phyloP scores from a whole-genome alignment of 805 yeast genomes.

The Cyberlindnera euphorbiiphila region DNA sequence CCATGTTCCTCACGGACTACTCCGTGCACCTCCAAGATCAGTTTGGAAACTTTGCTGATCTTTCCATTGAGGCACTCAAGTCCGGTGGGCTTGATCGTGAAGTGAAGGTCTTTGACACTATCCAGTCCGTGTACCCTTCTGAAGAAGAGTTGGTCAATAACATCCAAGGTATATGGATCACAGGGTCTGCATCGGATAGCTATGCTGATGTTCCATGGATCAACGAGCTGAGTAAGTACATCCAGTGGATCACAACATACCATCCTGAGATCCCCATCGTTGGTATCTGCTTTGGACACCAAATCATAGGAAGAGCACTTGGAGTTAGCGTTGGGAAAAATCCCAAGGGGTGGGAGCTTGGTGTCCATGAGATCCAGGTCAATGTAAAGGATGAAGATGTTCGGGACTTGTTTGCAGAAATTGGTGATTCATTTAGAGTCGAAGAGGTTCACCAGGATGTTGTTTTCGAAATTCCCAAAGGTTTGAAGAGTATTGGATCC shows the following conservation, averaged over 20 bases:
- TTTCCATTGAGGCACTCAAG: conserved; percentile 34
- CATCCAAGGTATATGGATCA: conserved; percentile 43
- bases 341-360: conserved; percentile 70
- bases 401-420: conserved; percentile 21
- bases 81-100: conserved; percentile 20
- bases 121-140: conserved; percentile 22
- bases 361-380: conserved; percentile 47
- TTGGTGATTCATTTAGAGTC: conserved; percentile 32
- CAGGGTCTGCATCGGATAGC: conserved; percentile 51
- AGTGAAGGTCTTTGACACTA: conserved; percentile 37
- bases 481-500: conserved; percentile 45
- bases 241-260: conserved; percentile 17
- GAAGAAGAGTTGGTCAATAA: conserved; percentile 26
- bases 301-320: conserved; percentile 61
- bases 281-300: conserved; percentile 90
- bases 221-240: conserved; percentile 33
- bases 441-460: conserved; percentile 60
- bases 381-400: conserved; percentile 37
- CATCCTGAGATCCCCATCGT: conserved; percentile 38
- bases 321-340: conserved; percentile 59
- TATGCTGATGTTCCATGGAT: conserved; percentile 43
- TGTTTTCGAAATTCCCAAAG: conserved; percentile 41
- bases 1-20: conserved; percentile 24
- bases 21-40: conserved; percentile 6
- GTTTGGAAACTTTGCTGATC: conserved; percentile 53